Conservation (phyloP, 23 red algal genomes). For the Porphyridium purpureum region DNA sequence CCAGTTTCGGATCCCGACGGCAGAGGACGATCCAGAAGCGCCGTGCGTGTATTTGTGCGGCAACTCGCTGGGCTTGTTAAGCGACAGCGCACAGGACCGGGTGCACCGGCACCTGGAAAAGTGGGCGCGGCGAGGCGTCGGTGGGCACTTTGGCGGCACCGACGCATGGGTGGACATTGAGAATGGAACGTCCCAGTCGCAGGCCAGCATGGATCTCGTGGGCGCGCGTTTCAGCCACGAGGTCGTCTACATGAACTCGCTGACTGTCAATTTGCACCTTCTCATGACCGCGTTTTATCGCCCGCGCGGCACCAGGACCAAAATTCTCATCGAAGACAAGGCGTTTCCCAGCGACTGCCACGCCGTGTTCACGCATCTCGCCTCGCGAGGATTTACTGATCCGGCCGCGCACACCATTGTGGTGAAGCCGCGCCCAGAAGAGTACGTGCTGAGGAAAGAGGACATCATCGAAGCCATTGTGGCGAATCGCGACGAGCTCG, state of each 20-base stretch:
- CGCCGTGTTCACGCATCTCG: slow-evolving; percentile 47
- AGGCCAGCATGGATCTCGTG: slow-evolving; percentile 10
- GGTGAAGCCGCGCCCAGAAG: slow-evolving; percentile 7
- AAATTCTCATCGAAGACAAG: slow-evolving; percentile 63
- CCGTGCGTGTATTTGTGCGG: slow-evolving; percentile 96
- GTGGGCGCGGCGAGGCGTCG: slow-evolving; percentile 44
- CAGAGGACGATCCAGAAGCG: too few relatives aligned
- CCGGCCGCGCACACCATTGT: slow-evolving; percentile 8
- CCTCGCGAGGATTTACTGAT: neutral
- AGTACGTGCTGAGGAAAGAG: slow-evolving; percentile 14
- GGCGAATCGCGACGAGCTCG: slow-evolving; percentile 12
- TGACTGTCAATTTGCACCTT: slow-evolving; percentile 90
- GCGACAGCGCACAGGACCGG: slow-evolving; percentile 3
- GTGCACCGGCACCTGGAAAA: slow-evolving; percentile 33
- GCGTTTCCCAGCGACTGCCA: slow-evolving; percentile 76
- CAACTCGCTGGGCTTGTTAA: slow-evolving; percentile 61
- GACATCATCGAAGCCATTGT: slow-evolving; percentile 21
- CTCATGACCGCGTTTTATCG: slow-evolving; percentile 83
- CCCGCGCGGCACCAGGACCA: slow-evolving; percentile 7
- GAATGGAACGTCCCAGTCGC: neutral
- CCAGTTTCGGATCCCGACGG: too few relatives aligned
- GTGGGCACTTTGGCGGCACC: slow-evolving; percentile 39
- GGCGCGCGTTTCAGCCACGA: slow-evolving; percentile 39
- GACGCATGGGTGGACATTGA: slow-evolving; percentile 68
- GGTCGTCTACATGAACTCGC: slow-evolving; percentile 77